Evolutionary conservation across 2,329 filamentous ascomycete genomes (phyloP), one percentile per base, ranked within the genome.

Genomic region (Aspergillus melleus): DNA sequence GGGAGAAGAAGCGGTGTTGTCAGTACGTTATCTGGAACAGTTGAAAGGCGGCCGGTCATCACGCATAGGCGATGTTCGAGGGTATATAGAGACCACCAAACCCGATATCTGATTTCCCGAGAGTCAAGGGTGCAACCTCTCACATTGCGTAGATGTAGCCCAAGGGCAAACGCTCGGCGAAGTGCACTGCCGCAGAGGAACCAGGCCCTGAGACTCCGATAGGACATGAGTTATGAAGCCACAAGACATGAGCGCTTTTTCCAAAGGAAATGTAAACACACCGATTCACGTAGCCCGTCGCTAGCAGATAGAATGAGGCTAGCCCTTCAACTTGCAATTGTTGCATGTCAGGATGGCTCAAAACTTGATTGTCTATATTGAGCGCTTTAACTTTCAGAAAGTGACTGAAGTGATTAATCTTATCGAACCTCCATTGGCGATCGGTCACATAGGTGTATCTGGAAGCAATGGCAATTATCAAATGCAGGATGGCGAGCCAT

Each of bases 41-140:
- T 79, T 16, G 76, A 76, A 16, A 78, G 76, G 47, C 79, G 73
- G n/a, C 79, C 79, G 2, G 78, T 80, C 66, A 80, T 76, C 32
- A 75, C 69, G 52, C 74, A 74, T 19, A 81, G 71, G 16, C 76
- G 72, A 56, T 78, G 75, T 55, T 81, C 79, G 19, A 80, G 59
- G 10, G 70, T 71, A 61, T 79, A 78, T 22, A 80, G 60, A 24
- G 78, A 74, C 75, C 77, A 80, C 79, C 79, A 80, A 20, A 79
- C 72, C 19, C 77, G 74, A 59, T 79, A 79, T 49, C 77, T 72
- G 32, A 77, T 75, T 61, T 79, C 77, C 52, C 78, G 79, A 20
- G 76, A 76, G 8, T 79, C 73, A 2, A 74, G 72, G 26, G 76
- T 73, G 36, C 67, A 70, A 6, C 59, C 57, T 29, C 74, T 77